Conservation (phyloP, 352 stramenopile species). For the Discostella stelligera region DNA sequence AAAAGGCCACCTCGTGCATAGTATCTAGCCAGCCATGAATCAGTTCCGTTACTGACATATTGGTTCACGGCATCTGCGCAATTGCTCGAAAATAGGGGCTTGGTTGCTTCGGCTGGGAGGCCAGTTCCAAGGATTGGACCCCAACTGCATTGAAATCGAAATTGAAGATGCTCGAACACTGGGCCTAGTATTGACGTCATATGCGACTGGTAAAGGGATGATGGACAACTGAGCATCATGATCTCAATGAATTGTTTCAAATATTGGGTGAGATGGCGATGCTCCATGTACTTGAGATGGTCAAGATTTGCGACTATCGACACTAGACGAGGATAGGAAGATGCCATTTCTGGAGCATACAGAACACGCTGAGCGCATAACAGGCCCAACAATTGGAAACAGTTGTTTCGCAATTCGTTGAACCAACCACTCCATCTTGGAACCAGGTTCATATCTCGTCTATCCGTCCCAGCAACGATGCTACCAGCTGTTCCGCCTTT, state of each 20-base stretch:
- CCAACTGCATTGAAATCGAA: constrained; percentile 74
- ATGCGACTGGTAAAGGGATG: constrained; percentile 75
- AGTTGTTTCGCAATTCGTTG: constrained; percentile 77
- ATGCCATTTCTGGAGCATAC: constrained; percentile 73
- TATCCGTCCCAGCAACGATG: constrained; percentile 66
- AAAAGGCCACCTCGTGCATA: constrained; percentile 79
- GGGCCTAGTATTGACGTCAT: constrained; percentile 70
- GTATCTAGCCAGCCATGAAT: constrained; percentile 69
- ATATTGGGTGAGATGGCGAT: constrained; percentile 80
- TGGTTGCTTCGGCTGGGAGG: constrained; percentile 33
- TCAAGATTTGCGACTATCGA: constrained; percentile 58
- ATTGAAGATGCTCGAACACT: constrained; percentile 75
- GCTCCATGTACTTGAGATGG: constrained; percentile 76
- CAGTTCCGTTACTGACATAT: constrained; percentile 47
- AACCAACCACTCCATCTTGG: constrained; percentile 82
- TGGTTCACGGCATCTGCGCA: constrained; percentile 49
- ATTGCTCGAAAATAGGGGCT: constrained; percentile 51
- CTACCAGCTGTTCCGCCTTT: constrained; percentile 77
- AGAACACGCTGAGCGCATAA: constrained; percentile 63
- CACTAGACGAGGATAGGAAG: constrained; percentile 66
- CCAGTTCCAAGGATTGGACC: constrained; percentile 51
- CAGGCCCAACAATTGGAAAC: constrained; percentile 78
- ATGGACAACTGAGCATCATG: constrained; percentile 68
- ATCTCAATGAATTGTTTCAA: constrained; percentile 82
- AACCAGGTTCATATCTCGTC: constrained; percentile 74